Conservation (phyloP, 176 grass and related monocot species). For the Cocos nucifera region DNA sequence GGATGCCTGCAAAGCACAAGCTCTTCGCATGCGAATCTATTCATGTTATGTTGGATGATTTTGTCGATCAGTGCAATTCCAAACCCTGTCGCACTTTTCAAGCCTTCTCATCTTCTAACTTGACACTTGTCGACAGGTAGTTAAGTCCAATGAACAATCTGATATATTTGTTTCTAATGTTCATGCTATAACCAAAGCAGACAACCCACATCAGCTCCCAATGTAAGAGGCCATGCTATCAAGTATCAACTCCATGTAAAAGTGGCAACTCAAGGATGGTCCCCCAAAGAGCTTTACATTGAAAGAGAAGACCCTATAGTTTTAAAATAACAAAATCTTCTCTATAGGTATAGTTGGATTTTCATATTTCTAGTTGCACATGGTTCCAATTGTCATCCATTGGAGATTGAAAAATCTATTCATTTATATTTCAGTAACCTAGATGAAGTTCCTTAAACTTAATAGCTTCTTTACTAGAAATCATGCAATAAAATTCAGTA, state of each 20-base stretch:
- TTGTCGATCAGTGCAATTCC: background rate
- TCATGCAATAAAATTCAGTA: background rate
- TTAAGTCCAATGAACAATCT: too few species aligned
- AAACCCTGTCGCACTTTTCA: background rate
- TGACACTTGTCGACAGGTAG: background rate
- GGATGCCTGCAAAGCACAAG: background rate
- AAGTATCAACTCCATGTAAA: too few species aligned
- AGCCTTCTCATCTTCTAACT: background rate
- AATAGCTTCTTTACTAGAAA: background rate
- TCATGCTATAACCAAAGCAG: background rate
- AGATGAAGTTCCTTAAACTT: background rate
- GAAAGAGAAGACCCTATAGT: background rate
- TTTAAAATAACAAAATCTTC: background rate
- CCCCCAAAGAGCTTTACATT: background rate
- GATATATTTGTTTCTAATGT: constrained; percentile 5
- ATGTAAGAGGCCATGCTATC: too few species aligned
- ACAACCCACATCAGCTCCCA: too few species aligned
- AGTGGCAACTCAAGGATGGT: background rate
- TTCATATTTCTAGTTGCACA: background rate
- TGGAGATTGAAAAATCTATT: background rate
- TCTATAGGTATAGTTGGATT: background rate
- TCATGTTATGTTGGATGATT: background rate
- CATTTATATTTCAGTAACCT: background rate
- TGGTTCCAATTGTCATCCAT: background rate
- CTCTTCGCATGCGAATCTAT: constrained; percentile 1